Evolutionary conservation across 768 basidiomycete species (phyloP), one percentile per base, ranked within the genome.

Genomic region (Fomitopsis pulvina): DNA sequence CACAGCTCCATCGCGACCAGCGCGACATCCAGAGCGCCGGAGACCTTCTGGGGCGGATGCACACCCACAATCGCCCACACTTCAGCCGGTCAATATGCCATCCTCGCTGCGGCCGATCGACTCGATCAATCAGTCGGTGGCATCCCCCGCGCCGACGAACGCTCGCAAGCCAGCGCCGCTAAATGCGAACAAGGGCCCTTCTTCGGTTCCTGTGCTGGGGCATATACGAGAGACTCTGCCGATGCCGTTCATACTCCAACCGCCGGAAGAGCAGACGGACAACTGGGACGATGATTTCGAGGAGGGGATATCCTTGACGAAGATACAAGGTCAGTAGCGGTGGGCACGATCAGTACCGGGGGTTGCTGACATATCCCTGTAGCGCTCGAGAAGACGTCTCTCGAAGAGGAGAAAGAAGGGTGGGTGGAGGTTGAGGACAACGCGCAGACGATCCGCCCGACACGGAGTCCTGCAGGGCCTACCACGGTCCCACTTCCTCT

Each of bases 221-320:
- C 60, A 62, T 25, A 58, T 63, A 7, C 56, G 63, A 18, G 62
- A 65, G 42, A 55, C 63, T 3, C 50, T 85, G 44, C 85, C 87
- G 3, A 68, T 80, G 47, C 77, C 79, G 3, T 83, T 86, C 55
- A 78, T 74, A 14, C 67, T 88, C 21, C 84, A 81, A 51, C 77
- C 79, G 21, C 86, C 85, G 16, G 87, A 93, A 69, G 85, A 91
- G 56, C 87, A 90, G 63, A 87, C 85, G 1, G 93, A 96, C 63
- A 95, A 93, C 55, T 99, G 96, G 96, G 96, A 99, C 60, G 91
- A 93, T 55, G 96, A 99, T 62, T 99, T 99, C 56, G 92, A 93
- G 63, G 92, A 91, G 56, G 92, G 87, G 1, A 92, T 93, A 28
- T 92, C 91, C 0, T 79, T 90, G 47, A 81, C 85, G 7, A 95